A percentile compares a stretch with the other conserved stretches of the same genome.
These are phyloP conservation scores for Stylosanthes scabra DNA, from an alignment of 331 rosid genomes.

Conservation along the genomic window DNA sequence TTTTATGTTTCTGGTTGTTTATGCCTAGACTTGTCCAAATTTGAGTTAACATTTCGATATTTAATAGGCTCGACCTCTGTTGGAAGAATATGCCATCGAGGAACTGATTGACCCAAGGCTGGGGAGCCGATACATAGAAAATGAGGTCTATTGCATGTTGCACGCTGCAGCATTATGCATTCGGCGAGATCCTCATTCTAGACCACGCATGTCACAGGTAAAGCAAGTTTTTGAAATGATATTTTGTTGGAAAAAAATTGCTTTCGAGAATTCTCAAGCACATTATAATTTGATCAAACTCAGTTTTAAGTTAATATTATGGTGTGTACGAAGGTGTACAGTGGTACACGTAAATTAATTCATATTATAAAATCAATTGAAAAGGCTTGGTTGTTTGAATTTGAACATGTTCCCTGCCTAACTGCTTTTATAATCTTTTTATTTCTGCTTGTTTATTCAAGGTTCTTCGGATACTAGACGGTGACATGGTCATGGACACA, in stretches of 20 bases:
- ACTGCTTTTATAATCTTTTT: background rate
- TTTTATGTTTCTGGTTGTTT: conserved; percentile 6
- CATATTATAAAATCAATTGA: background rate
- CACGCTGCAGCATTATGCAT: conserved; percentile 88
- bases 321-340: too few relatives aligned
- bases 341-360: too few relatives aligned
- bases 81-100: conserved; percentile 75
- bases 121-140: conserved; percentile 62
- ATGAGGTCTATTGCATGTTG: conserved; percentile 81
- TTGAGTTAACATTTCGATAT: conserved; percentile 37
- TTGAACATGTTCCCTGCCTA: background rate
- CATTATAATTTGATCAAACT: background rate
- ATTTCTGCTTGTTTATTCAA: conserved; percentile 37
- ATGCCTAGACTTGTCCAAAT: conserved; percentile 5
- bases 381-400: conserved; percentile 6
- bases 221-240: conserved; percentile 16
- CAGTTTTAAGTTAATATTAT: conserved; percentile 1
- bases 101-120: conserved; percentile 84
- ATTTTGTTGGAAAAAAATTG: background rate
- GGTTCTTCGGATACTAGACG: conserved; percentile 94
- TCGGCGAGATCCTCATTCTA: conserved; percentile 84
- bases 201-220: conserved; percentile 99
- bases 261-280: background rate
- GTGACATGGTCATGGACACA: conserved; percentile 88
- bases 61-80: conserved; percentile 77